phyloP scores from a whole-genome alignment of 371 early-diverging fungal species.

The Actinomortierella ambigua region DNA sequence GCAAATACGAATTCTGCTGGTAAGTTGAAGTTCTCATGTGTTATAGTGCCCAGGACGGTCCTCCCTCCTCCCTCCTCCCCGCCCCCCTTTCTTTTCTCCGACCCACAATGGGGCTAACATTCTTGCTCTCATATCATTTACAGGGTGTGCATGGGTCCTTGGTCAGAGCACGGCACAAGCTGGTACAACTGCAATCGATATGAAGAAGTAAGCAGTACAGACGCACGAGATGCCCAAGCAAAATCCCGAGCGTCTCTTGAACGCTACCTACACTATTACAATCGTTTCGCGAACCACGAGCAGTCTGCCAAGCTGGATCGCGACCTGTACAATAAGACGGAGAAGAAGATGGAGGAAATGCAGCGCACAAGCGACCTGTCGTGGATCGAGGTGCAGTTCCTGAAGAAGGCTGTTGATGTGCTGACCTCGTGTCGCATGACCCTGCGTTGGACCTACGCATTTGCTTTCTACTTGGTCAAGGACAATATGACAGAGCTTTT shows the following conservation, averaged over 20 bases:
- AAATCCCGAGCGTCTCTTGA: slow-evolving; percentile 90
- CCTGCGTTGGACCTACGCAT: slow-evolving; percentile 96
- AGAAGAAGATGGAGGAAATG: slow-evolving; percentile 96
- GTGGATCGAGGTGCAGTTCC: slow-evolving; percentile 99
- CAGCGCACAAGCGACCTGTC: slow-evolving; percentile 87
- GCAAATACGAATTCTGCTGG: slow-evolving; percentile 91
- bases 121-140: slow-evolving; percentile 55
- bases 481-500: slow-evolving; percentile 91
- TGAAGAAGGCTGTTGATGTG: slow-evolving; percentile 90
- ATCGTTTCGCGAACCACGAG: slow-evolving; percentile 97
- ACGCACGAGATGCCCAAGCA: slow-evolving; percentile 83
- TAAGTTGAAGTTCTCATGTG: slow-evolving; percentile 50
- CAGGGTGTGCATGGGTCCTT: slow-evolving; percentile 79
- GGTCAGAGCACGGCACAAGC: slow-evolving; percentile 92
- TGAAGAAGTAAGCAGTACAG: slow-evolving; percentile 82
- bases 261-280: slow-evolving; percentile 95
- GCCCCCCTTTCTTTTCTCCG: background rate
- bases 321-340: slow-evolving; percentile 86
- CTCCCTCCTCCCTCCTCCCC: too few species aligned
- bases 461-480: slow-evolving; percentile 91
- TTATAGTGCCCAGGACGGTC: slow-evolving; percentile 55
- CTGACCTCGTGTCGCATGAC: slow-evolving; percentile 87
- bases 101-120: slow-evolving; percentile 11
- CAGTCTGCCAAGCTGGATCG: slow-evolving; percentile 91
- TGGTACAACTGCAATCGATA: slow-evolving; percentile 97